A percentile compares a stretch with the other conserved stretches of the same genome.
Conservation (phyloP, 176 grass and related monocot genomes). For the Microstegium vimineum region DNA sequence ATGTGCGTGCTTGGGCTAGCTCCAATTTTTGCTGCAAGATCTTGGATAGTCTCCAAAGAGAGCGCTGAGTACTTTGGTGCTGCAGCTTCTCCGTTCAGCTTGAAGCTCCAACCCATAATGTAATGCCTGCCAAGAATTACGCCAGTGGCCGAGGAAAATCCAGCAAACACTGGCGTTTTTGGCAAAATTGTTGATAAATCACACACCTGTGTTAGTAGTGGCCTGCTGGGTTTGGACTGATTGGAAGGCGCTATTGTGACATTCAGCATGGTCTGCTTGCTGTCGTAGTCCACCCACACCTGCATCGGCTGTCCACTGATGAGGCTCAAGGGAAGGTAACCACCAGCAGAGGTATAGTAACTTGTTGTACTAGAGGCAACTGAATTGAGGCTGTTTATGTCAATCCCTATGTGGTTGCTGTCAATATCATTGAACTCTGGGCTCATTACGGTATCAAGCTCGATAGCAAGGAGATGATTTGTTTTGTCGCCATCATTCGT, state of each 20-base stretch:
- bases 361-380: background rate
- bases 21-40: background rate
- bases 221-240: no score
- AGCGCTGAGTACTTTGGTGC: constrained; percentile 11
- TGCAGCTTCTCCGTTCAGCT: constrained; percentile 15
- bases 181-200: no score
- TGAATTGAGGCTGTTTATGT: constrained; percentile 30
- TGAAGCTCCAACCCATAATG: constrained; percentile 48
- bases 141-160: background rate
- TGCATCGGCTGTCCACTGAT: no score
- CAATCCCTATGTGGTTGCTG: constrained; percentile 36
- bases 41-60: background rate
- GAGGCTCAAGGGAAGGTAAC: no score
- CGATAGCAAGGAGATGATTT: constrained; percentile 23
- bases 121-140: background rate
- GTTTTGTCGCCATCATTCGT: background rate
- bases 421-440: constrained; percentile 8
- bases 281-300: no score
- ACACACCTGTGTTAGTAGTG: no score
- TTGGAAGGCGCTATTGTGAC: no score
- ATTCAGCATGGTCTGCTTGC: no score
- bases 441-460: constrained; percentile 27
- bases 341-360: no score
- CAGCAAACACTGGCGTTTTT: no score
- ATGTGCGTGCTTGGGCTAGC: background rate